phyloP scores from a whole-genome alignment of 2,329 filamentous ascomycete species.

The Aotearoamyces nothofagi region DNA sequence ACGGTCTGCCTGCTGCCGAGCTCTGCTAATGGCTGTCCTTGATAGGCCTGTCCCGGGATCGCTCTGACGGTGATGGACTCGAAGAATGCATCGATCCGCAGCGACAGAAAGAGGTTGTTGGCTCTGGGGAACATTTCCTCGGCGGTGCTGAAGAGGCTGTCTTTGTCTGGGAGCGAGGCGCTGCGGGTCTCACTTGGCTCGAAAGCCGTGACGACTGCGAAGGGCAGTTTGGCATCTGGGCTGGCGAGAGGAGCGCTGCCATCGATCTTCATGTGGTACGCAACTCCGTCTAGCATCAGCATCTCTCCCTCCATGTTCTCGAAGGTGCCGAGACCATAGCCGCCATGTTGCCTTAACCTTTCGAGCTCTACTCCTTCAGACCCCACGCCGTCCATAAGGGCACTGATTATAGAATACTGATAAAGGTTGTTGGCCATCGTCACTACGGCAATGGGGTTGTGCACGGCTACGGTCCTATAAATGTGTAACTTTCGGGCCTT shows the following conservation, averaged over 20 bases:
- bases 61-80: conserved; percentile 14
- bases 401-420: conserved; percentile 26
- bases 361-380: conserved; percentile 30
- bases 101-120: conserved; percentile 17
- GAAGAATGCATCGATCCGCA: conserved; percentile 15
- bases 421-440: conserved; percentile 25
- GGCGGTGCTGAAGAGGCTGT: conserved; percentile 8
- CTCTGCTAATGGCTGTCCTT: conserved; percentile 18
- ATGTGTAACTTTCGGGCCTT: too few relatives aligned
- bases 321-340: conserved; percentile 33
- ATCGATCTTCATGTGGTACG: conserved; percentile 25
- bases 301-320: conserved; percentile 27
- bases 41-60: conserved; percentile 17
- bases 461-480: too few relatives aligned
- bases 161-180: conserved; percentile 11
- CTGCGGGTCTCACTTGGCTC: conserved; percentile 12
- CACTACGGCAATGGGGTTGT: conserved; percentile 3
- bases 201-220: conserved; percentile 20
- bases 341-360: conserved; percentile 28
- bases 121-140: too few relatives aligned
- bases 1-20: conserved; percentile 24
- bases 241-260: conserved; percentile 20
- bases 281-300: conserved; percentile 23
- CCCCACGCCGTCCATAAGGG: conserved; percentile 28
- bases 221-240: conserved; percentile 22